Base-by-base conservation (phyloP, 306 rosid genomes). In the Dalbergia cochinchinensis region DNA sequence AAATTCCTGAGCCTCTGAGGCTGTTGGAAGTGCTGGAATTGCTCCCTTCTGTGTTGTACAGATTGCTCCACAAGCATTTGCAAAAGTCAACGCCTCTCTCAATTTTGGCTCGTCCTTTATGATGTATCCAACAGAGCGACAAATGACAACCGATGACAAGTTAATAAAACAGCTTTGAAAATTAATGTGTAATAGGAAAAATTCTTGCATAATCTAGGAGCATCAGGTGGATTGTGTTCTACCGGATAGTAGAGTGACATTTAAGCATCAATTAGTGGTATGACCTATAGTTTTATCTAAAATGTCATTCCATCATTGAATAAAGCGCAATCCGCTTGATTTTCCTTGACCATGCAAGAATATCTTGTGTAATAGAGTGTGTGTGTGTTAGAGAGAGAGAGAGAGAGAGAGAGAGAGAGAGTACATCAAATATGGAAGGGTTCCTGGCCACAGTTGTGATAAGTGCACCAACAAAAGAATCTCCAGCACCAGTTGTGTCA, bases 401-500 rank as follows among this genome's bases (percentile, higher is more conserved):
- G 51, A 26, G 18, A 22, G 58, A 47, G 44, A 19, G 39, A 37
- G 59, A 55, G 35, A 74, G 59, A 39, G 55, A 83, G 51, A 11
- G 26, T 83, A 90, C 94, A 61, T 82, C 79, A 64, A 88, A 83
- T 71, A 88, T 83, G 45, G 78, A 48, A 26, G 78, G 0, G 80
- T 90, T 82, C 45, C 71, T 83, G 26, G 91, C 89, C 77, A 88
- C 69, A 63, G 87, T 77, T 5, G 78, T 57, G 22, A 90, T 79
- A 59, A 90, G 39, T 61, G 94, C 79, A 37, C 92, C 92, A 44
- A 90, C 85, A 87, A 90, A 90, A 65, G 94, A 77, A 87, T 86
- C 94, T 50, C 94, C 94, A 41, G 94, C 94, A 77, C 94, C 94
- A 67, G 94, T 90, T 73, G 94, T 90, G 80, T 90, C 94, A 48